These are phyloP conservation scores for Tolypocladium cylindrosporum DNA, from an alignment of 2,329 filamentous ascomycete species.

Conservation along the genomic window DNA sequence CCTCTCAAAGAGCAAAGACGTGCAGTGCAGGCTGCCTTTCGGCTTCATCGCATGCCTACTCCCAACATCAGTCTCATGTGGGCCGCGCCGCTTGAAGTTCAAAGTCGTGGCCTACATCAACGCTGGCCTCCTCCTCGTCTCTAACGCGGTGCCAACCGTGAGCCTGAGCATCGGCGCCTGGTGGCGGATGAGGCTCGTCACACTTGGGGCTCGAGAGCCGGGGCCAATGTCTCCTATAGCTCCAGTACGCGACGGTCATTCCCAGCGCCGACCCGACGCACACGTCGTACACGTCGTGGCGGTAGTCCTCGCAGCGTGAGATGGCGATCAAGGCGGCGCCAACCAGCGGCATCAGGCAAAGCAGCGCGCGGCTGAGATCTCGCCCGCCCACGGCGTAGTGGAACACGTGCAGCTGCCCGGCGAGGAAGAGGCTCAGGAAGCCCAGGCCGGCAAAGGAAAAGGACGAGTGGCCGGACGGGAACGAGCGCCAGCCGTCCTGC, in stretches of 20 bases:
- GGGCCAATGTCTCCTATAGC: slow-evolving; percentile 56
- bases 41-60: neutral
- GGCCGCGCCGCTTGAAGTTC: slow-evolving; percentile 13
- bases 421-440: slow-evolving; percentile 60
- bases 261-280: slow-evolving; percentile 51
- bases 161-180: slow-evolving; percentile 23
- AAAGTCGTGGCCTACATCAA: slow-evolving; percentile 23
- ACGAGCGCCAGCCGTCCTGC: slow-evolving; percentile 77
- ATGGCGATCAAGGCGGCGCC: slow-evolving; percentile 60
- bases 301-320: slow-evolving; percentile 58
- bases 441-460: slow-evolving; percentile 73
- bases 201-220: slow-evolving; percentile 40
- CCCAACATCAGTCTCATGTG: slow-evolving; percentile 13
- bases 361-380: slow-evolving; percentile 44
- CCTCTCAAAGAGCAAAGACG: too few species aligned
- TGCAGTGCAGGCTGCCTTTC: neutral
- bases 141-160: slow-evolving; percentile 32
- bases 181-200: slow-evolving; percentile 45
- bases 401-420: slow-evolving; percentile 55
- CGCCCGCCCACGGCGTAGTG: slow-evolving; percentile 30
- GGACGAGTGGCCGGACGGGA: slow-evolving; percentile 70
- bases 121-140: slow-evolving; percentile 42
- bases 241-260: slow-evolving; percentile 51
- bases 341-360: slow-evolving; percentile 49
- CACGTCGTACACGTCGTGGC: slow-evolving; percentile 64